A percentile compares a stretch with the other conserved stretches of the same genome.
Conservation (phyloP, 805 yeast genomes). For the Pichia phayaonensis region DNA sequence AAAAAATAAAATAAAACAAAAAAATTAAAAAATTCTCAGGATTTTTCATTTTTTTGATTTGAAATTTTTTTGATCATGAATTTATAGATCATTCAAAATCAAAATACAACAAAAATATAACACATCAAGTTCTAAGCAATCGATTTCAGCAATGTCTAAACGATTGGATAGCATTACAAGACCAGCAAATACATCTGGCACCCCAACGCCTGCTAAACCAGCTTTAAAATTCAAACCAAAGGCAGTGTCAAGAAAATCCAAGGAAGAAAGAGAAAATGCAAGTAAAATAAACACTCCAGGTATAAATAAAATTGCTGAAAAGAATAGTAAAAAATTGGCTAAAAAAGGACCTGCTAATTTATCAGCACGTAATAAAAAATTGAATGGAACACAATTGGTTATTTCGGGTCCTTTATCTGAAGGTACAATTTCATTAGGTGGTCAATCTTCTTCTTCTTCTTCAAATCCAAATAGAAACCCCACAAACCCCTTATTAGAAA, state of each 20-base stretch:
- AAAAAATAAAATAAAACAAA: no score
- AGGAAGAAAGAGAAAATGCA: conserved; percentile 74
- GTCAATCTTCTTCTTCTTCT: neutral
- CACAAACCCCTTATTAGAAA: conserved; percentile 33
- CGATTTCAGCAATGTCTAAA: conserved; percentile 15
- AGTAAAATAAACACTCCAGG: conserved; percentile 41
- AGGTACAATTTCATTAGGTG: conserved; percentile 46
- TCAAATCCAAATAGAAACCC: conserved; percentile 11
- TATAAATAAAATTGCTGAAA: conserved; percentile 26
- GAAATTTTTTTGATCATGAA: neutral
- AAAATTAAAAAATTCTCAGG: neutral
- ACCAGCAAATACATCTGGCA: conserved; percentile 12
- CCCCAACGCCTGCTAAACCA: conserved; percentile 31
- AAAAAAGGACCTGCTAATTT: neutral
- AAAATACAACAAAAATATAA: neutral
- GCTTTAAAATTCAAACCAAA: conserved; percentile 78
- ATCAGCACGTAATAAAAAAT: conserved; percentile 23
- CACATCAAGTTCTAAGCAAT: neutral
- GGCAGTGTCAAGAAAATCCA: conserved; percentile 73
- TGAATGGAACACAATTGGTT: conserved; percentile 50
- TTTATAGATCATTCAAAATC: neutral
- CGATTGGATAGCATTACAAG: conserved; percentile 35
- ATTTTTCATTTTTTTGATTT: neutral
- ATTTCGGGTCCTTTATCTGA: conserved; percentile 69
- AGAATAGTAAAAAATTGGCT: neutral